A percentile compares a stretch with the other conserved stretches of the same genome.
These are phyloP conservation scores for Neurospora sp. DNA, from an alignment of 2,329 filamentous ascomycete species.

Conservation along the genomic window DNA sequence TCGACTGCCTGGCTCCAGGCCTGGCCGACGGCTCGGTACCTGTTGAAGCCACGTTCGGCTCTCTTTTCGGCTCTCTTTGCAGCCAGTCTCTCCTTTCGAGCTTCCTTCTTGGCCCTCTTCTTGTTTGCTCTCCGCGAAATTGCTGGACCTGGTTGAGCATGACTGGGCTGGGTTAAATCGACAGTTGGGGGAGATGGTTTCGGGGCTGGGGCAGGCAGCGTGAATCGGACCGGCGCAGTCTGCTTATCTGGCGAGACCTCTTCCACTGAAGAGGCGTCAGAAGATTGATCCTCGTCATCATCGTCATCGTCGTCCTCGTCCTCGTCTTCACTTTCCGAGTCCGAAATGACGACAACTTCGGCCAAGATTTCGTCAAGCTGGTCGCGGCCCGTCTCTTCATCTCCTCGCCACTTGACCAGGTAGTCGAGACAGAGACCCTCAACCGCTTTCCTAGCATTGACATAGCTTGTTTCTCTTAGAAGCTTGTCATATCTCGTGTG, in stretches of 20 bases:
- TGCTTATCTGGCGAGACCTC: not conserved
- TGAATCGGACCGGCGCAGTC: not conserved
- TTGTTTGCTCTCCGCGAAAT: not conserved
- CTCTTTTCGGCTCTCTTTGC: slow-evolving; percentile 23
- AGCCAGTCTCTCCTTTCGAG: slow-evolving; percentile 15
- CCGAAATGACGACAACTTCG: slow-evolving; percentile 58
- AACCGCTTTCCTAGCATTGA: slow-evolving; percentile 50
- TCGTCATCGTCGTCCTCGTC: slow-evolving; percentile 28
- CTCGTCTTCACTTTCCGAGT: slow-evolving; percentile 39
- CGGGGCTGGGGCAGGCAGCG: not conserved
- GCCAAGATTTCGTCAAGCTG: slow-evolving; percentile 57
- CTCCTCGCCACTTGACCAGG: slow-evolving; percentile 62
- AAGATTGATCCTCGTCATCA: slow-evolving; percentile 24
- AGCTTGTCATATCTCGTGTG: slow-evolving; percentile 56
- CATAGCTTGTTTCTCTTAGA: slow-evolving; percentile 46
- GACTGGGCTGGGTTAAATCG: not conserved
- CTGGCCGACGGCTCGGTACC: slow-evolving; percentile 29
- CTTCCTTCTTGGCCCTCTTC: slow-evolving; percentile 10
- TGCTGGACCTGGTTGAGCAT: not conserved
- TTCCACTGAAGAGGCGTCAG: slow-evolving; percentile 6
- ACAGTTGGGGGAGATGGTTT: not conserved
- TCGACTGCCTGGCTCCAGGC: slow-evolving; percentile 24
- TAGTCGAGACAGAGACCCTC: slow-evolving; percentile 52
- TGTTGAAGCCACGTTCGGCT: slow-evolving; percentile 34
- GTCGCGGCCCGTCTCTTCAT: slow-evolving; percentile 58